Base-by-base conservation (phyloP, 768 basidiomycete genomes). In the Tephrocybe rancida region DNA sequence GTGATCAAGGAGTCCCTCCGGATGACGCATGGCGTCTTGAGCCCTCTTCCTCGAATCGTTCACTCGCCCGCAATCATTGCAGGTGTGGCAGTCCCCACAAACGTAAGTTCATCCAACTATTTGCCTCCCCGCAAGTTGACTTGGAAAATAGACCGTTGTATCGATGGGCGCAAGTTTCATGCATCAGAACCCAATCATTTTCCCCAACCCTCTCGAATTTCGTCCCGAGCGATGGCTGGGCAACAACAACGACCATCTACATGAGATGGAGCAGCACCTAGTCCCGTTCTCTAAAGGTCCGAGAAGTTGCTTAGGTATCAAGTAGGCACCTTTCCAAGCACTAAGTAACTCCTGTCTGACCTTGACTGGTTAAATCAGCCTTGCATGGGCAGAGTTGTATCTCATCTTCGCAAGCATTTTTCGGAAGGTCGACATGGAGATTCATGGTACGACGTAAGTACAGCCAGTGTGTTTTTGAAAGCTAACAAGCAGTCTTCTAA, bases 1-100 rank as follows among this genome's bases (percentile, higher is more conserved):
- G 74, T 80, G 29, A 69, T 79, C 25, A 79, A 79, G 50, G 78
- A 81, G 57, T 68, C 76, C 0, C 66, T 80, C 38, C 65, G 79
- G 24, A 67, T 78, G 56, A 65, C 70, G 21, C 70, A 72, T 52
- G 75, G 77, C 9, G 61, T 74, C 2, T 65, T 72, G 10, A 70
- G 64, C 2, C 71, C 73, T 4, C 63, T 76, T 35, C 70, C 76
- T 21, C 67, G 78, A 27, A 60, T 79, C 27, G 71, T 78, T 4
- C 1, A 73, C 78, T 66, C 66, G 3, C 53, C 62, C 18, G 60
- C 70, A 0, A 52, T 61, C 22, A 75, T 81, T 14, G 63, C 62
- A 21, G 77, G 76, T 0, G 51, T 52, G 5, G 39, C 59, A 14
- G 59, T 56, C n/a, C 49, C 55, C 26, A 38, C 49, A 3, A 50